Evolutionary conservation across 2,329 filamentous ascomycete genomes (phyloP), one percentile per base, ranked within the genome.

Genomic region (Beauveria bassiana): DNA sequence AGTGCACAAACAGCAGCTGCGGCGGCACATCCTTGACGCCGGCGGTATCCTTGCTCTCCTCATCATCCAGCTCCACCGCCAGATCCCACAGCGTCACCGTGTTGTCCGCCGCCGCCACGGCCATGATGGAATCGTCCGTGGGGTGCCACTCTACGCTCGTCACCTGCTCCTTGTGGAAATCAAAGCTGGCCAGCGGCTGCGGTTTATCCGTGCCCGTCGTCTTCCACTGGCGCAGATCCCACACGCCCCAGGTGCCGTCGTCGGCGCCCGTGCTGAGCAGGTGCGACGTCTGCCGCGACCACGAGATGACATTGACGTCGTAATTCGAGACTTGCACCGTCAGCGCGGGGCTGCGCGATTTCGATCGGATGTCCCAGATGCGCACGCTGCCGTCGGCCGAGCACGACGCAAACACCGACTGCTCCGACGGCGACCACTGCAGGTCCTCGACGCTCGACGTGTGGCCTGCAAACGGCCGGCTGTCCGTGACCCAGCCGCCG

Each of bases 121-220:
- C 90, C 18, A 99, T 86, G 70, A 98, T 96, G 72, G 90, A 96
- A 79, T 99, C 93, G 70, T 99, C 95, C 1, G 91, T 93, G 2
- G 95, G 93, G 75, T 98, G 93, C 93, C 95, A 99, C 78, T 98
- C 93, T 45, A 99, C 84, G 67, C 89, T 91, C 7, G 95, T 99
- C 69, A 99, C 91, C 68, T 96, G 95, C 75, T 97, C 91, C 75
- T 91, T 93, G 81, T 99, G 93, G 80, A 96, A 98, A 70, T 86
- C 83, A 77, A 98, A 99, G 68, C 88, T 89, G 3, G 95, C 95
- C n/a, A 98, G 90, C 1, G 95, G 90, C 53, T 87, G 87, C 6
- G 89, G 88, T 77, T 81, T 83, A 67, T 81, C 76, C 7, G 77
- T 77, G 38, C 78, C 72, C 61, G 73, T 22, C 7, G 52, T 74